Conservation (phyloP, 179 eudicot species). For the Patellifolia procumbens region DNA sequence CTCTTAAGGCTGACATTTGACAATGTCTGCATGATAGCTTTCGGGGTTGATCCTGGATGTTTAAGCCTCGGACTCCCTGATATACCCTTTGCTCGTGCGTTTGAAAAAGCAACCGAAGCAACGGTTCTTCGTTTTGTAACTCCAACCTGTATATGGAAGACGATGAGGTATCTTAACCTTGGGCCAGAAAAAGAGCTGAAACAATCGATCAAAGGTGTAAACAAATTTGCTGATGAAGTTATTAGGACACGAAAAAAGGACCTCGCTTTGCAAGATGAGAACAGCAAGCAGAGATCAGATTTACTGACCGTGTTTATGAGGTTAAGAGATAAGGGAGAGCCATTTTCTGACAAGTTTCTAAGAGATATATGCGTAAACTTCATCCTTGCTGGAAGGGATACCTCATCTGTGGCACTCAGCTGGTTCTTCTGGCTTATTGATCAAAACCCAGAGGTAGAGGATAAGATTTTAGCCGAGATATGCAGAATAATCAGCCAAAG, state of each 20-base stretch:
- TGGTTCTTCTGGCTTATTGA: slow-evolving; percentile 97
- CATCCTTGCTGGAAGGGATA: slow-evolving; percentile 92
- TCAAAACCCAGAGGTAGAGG: slow-evolving; percentile 62
- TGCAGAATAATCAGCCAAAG: slow-evolving; percentile 46
- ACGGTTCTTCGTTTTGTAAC: slow-evolving; percentile 70
- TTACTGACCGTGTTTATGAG: slow-evolving; percentile 79
- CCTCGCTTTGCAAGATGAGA: slow-evolving; percentile 34
- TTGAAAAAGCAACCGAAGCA: slow-evolving; percentile 89
- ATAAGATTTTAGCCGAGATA: slow-evolving; percentile 63
- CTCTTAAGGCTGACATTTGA: slow-evolving; percentile 83
- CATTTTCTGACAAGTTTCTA: slow-evolving; percentile 69
- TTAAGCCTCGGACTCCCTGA: slow-evolving; percentile 62
- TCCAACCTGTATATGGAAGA: slow-evolving; percentile 76
- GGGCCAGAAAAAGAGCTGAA: slow-evolving; percentile 65
- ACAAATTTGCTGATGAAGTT: slow-evolving; percentile 71
- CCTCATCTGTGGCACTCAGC: slow-evolving; percentile 92
- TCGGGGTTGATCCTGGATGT: slow-evolving; percentile 97
- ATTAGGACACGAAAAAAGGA: slow-evolving; percentile 76
- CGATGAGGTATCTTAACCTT: slow-evolving; percentile 56
- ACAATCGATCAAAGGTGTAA: slow-evolving; percentile 61
- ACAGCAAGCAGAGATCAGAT: slow-evolving; percentile 50
- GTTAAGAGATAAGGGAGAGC: slow-evolving; percentile 50
- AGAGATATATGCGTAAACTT: slow-evolving; percentile 88
- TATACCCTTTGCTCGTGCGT: slow-evolving; percentile 80
- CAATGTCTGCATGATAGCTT: slow-evolving; percentile 90